Evolutionary conservation across 352 stramenopile genomes (phyloP).

Genomic region (Pythium dissotocum): DNA sequence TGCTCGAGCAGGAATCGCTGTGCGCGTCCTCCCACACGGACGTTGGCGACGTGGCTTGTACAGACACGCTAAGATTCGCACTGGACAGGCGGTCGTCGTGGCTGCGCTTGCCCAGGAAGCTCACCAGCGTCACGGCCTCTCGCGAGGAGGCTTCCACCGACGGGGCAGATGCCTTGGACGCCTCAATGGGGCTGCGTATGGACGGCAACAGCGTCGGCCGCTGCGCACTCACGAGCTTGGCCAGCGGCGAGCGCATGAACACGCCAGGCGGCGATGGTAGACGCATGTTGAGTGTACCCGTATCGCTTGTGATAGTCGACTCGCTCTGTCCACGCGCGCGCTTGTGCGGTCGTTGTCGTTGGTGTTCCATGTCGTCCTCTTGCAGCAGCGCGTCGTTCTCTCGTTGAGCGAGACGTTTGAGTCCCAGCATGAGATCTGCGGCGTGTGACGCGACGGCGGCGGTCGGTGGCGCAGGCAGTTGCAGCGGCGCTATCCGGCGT

Average conservation of each 20-base stretch:
- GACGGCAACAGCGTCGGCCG: constrained; percentile 4
- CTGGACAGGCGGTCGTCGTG: neutral
- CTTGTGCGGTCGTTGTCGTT: constrained; percentile 16
- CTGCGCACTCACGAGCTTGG: constrained; percentile 16
- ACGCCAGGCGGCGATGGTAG: constrained; percentile 17
- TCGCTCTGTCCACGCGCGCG: constrained; percentile 3
- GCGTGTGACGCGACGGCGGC: constrained; percentile 11
- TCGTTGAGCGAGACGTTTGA: constrained; percentile 32
- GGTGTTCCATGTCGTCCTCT: neutral
- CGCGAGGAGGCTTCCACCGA: neutral
- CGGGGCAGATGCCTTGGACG: constrained; percentile 5
- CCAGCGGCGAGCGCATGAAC: constrained; percentile 23
- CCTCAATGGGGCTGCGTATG: constrained; percentile 15
- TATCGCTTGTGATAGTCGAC: neutral
- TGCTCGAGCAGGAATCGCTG: constrained; percentile 1
- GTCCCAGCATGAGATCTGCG: constrained; percentile 36
- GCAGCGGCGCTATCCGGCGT: constrained; percentile 13
- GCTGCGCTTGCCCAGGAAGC: neutral
- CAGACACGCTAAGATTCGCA: neutral
- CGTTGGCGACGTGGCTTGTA: neutral
- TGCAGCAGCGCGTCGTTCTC: constrained; percentile 4
- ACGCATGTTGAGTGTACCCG: neutral
- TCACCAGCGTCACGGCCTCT: neutral
- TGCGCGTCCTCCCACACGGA: neutral
- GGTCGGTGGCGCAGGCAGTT: constrained; percentile 3